A percentile compares a stretch with the other conserved stretches of the same genome.
These are phyloP conservation scores for Cryptococcus sp. DNA, from an alignment of 1,284 basidiomycete species.

Conservation along the genomic window DNA sequence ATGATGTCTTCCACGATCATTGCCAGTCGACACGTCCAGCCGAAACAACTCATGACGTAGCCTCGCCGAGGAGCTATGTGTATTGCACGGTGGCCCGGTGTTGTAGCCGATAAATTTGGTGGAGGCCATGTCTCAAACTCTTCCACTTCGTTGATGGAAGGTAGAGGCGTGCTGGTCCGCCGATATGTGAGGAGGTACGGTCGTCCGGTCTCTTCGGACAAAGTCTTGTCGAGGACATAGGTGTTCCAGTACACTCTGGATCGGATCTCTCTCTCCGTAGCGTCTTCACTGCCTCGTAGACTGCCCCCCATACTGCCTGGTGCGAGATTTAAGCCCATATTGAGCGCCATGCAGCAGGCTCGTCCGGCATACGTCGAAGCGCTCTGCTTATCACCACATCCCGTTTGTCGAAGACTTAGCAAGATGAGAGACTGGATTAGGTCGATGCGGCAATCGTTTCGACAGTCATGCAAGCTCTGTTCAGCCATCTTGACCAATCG, in stretches of 20 bases:
- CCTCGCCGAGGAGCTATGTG: constrained; percentile 32
- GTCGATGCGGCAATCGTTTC: constrained; percentile 38
- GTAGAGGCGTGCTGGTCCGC: constrained; percentile 50
- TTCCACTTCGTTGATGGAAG: constrained; percentile 50
- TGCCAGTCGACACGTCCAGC: constrained; percentile 43
- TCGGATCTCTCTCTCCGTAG: constrained; percentile 44
- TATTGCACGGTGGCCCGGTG: constrained; percentile 22
- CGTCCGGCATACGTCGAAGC: constrained; percentile 52
- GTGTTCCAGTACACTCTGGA: constrained; percentile 54
- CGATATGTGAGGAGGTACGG: constrained; percentile 50
- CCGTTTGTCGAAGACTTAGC: constrained; percentile 53
- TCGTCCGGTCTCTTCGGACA: constrained; percentile 54
- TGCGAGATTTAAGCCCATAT: constrained; percentile 52
- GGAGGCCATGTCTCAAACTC: constrained; percentile 54
- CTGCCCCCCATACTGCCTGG: constrained; percentile 21
- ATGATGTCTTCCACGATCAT: constrained; percentile 48
- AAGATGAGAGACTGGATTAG: constrained; percentile 51
- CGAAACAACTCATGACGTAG: constrained; percentile 43
- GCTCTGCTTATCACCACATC: constrained; percentile 52
- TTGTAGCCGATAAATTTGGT: constrained; percentile 25
- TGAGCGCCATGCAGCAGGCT: constrained; percentile 53
- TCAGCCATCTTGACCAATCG: constrained; percentile 55
- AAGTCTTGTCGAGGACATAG: constrained; percentile 54
- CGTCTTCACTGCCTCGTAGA: constrained; percentile 7
- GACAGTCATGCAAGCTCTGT: constrained; percentile 30